phyloP scores from a whole-genome alignment of 2,329 filamentous ascomycete genomes.

The Fusarium tanahbumbuense region DNA sequence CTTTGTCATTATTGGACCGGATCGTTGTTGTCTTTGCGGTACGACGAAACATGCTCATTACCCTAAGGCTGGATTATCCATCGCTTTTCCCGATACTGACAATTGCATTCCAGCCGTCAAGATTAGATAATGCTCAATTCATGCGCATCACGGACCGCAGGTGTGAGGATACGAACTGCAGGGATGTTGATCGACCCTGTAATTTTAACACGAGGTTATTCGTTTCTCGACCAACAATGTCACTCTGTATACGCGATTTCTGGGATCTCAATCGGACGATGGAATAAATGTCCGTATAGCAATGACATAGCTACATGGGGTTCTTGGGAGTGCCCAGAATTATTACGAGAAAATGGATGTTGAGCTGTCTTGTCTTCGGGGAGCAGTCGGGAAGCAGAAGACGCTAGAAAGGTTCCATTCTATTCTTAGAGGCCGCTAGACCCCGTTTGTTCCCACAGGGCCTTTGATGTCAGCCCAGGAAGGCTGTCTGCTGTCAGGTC shows the following conservation, averaged over 20 bases:
- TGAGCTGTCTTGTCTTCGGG: background rate
- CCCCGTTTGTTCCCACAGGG: conserved; percentile 4
- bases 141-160: conserved; percentile 2
- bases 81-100: background rate
- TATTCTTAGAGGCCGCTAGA: conserved; percentile 27
- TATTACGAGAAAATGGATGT: conserved; percentile 1
- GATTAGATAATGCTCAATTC: background rate
- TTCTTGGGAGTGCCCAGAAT: background rate
- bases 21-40: background rate
- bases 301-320: no score
- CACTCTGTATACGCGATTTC: background rate
- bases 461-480: conserved; percentile 23
- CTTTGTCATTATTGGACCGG: background rate
- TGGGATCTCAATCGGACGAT: background rate
- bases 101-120: background rate
- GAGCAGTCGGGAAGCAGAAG: background rate
- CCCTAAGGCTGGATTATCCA: background rate
- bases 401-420: conserved; percentile 27
- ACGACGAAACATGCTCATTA: background rate
- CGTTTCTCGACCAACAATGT: background rate
- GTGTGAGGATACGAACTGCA: conserved; percentile 18
- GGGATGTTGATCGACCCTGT: background rate
- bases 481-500: conserved; percentile 5
- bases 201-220: background rate
- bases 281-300: no score